These are phyloP conservation scores for Phaffia tasmanica DNA, from an alignment of 768 basidiomycete genomes.

Conservation along the genomic window DNA sequence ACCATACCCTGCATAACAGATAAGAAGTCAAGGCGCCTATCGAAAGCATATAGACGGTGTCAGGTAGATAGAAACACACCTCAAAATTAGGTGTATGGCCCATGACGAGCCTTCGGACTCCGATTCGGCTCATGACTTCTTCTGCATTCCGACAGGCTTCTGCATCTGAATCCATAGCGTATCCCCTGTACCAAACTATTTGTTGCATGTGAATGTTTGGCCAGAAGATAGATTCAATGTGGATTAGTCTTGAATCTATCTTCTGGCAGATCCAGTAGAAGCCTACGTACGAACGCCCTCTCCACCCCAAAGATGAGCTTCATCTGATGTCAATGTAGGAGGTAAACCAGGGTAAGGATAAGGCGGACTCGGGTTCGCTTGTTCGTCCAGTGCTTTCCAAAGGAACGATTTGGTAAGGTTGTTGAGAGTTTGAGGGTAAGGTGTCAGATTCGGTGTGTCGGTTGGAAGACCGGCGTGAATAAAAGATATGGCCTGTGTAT, in stretches of 20 bases:
- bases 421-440: constrained; percentile 79
- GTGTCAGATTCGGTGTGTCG: constrained; percentile 53
- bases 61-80: constrained; percentile 38
- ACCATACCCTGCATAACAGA: constrained; percentile 48
- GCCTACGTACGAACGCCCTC: constrained; percentile 11
- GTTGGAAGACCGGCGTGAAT: constrained; percentile 84
- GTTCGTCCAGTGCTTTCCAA: constrained; percentile 53
- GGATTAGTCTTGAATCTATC: too few species aligned
- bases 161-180: constrained; percentile 58
- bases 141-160: constrained; percentile 61
- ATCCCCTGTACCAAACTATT: constrained; percentile 78
- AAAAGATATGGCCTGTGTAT: constrained; percentile 62
- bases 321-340: background rate
- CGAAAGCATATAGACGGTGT: background rate
- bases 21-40: background rate
- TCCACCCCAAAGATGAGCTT: constrained; percentile 19
- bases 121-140: constrained; percentile 57
- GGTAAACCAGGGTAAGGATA: constrained; percentile 15
- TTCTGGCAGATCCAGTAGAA: background rate
- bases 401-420: constrained; percentile 59
- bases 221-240: too few species aligned
- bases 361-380: constrained; percentile 55
- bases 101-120: constrained; percentile 46
- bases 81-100: constrained; percentile 89
- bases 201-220: too few species aligned